These are phyloP conservation scores for Geranomyces michiganensis DNA, from an alignment of 192 early-diverging fungal species.

Conservation along the genomic window DNA sequence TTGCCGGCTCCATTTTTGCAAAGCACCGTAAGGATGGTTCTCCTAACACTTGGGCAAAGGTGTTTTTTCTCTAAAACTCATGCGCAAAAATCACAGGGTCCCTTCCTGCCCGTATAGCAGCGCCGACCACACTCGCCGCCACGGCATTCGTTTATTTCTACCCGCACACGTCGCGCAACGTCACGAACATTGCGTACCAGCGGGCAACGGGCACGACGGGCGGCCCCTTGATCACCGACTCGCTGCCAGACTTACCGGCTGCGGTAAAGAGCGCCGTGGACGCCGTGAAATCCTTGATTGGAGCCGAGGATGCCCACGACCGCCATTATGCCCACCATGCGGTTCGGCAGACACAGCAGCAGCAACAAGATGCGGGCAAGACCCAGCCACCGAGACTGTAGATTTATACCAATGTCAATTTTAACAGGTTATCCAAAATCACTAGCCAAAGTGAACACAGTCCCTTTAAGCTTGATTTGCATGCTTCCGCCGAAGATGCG, in stretches of 20 bases:
- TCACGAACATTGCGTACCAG: constrained; percentile 3
- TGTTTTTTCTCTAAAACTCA: not conserved
- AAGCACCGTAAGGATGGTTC: constrained; percentile 37
- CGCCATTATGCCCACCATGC: not conserved
- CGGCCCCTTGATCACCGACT: not conserved
- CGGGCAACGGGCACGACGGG: not conserved
- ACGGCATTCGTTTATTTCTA: constrained; percentile 29
- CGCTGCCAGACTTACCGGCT: not conserved
- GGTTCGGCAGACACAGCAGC: constrained; percentile 6
- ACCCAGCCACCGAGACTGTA: too few species aligned
- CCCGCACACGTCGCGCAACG: constrained; percentile 33
- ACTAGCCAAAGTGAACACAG: constrained; percentile 60
- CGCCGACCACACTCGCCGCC: constrained; percentile 22
- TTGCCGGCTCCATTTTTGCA: constrained; percentile 42
- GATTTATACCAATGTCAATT: too few species aligned
- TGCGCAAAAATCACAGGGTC: constrained; percentile 15
- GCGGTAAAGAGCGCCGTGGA: not conserved
- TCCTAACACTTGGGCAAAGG: not conserved
- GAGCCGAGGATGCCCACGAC: not conserved
- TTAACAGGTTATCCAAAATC: too few species aligned
- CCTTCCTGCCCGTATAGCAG: constrained; percentile 8
- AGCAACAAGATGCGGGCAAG: too few species aligned
- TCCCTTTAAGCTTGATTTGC: not conserved
- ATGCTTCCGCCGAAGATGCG: too few species aligned
- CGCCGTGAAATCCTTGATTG: not conserved